phyloP scores from a whole-genome alignment of 1,284 basidiomycete genomes.

The Paramarasmius palmivorus region DNA sequence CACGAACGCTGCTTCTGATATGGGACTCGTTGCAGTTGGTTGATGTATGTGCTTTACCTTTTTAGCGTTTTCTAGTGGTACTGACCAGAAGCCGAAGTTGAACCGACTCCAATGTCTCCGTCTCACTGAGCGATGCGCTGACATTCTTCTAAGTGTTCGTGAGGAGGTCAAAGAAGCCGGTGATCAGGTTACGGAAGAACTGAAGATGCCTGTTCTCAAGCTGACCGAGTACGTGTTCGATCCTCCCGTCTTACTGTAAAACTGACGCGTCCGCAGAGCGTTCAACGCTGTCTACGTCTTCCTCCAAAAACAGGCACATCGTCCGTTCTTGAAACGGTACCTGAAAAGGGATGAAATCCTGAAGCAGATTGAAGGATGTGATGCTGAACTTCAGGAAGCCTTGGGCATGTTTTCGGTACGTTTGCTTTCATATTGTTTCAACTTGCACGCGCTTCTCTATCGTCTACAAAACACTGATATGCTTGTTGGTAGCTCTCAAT shows the following conservation, averaged over 20 bases:
- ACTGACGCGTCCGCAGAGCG: conserved; percentile 28
- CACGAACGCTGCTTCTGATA: conserved; percentile 51
- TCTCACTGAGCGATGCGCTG: conserved; percentile 45
- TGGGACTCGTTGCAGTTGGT: conserved; percentile 63
- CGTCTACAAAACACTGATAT: conserved; percentile 7
- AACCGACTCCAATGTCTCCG: conserved; percentile 52
- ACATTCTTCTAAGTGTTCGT: conserved; percentile 41
- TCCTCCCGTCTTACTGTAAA: not conserved
- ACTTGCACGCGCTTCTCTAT: conserved; percentile 4
- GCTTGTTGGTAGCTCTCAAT: conserved; percentile 39
- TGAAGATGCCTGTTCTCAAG: conserved; percentile 32
- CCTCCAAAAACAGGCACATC: conserved; percentile 57
- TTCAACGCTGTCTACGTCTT: conserved; percentile 51
- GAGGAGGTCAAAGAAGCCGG: conserved; percentile 43
- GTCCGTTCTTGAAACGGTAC: conserved; percentile 79
- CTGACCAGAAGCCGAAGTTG: conserved; percentile 36
- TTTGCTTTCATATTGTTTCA: conserved; percentile 6
- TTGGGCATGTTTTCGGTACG: conserved; percentile 57
- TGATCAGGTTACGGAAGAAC: conserved; percentile 33
- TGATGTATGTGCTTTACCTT: conserved; percentile 47
- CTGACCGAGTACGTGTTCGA: conserved; percentile 52
- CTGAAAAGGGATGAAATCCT: conserved; percentile 74
- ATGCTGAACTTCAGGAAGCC: conserved; percentile 54
- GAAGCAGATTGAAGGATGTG: conserved; percentile 53
- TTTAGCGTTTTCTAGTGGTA: not conserved